Percentiles rank a stretch among this genome's conserved stretches.
phyloP scores from a whole-genome alignment of 1,284 basidiomycete species.

The Blastosporella zonata region DNA sequence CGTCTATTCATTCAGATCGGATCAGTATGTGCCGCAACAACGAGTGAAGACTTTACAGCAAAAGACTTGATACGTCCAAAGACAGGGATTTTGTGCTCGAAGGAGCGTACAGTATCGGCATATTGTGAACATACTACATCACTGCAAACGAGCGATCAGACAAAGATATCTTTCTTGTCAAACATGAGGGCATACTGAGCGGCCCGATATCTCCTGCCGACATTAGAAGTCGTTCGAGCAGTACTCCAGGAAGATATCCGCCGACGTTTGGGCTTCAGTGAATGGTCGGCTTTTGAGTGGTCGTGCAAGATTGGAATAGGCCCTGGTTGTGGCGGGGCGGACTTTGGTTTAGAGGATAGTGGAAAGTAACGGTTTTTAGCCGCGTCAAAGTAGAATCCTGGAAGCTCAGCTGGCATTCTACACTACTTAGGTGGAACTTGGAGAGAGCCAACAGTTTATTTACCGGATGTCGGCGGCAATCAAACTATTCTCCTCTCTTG shows the following conservation, averaged over 20 bases:
- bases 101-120: constrained; percentile 29
- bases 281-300: constrained; percentile 3
- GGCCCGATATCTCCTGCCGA: constrained; percentile 14
- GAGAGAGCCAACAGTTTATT: background rate
- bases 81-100: constrained; percentile 27
- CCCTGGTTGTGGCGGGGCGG: constrained; percentile 10
- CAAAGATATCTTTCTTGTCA: background rate
- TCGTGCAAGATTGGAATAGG: constrained; percentile 7
- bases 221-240: constrained; percentile 10
- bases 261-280: constrained; percentile 17
- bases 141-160: constrained; percentile 23
- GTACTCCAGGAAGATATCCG: constrained; percentile 16
- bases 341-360: constrained; percentile 35
- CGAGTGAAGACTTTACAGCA: constrained; percentile 31
- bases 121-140: constrained; percentile 36
- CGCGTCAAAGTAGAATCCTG: constrained; percentile 53
- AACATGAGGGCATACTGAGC: constrained; percentile 25
- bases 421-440: background rate
- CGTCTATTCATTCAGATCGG: constrained; percentile 26
- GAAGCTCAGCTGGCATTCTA: constrained; percentile 41
- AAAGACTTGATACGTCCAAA: constrained; percentile 41
- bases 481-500: background rate
- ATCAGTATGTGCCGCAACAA: background rate
- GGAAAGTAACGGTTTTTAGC: constrained; percentile 52
- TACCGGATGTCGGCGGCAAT: background rate